Evolutionary conservation across 371 early-diverging fungal species (phyloP).

Genomic region (Polyrhizophydium stewartii): DNA sequence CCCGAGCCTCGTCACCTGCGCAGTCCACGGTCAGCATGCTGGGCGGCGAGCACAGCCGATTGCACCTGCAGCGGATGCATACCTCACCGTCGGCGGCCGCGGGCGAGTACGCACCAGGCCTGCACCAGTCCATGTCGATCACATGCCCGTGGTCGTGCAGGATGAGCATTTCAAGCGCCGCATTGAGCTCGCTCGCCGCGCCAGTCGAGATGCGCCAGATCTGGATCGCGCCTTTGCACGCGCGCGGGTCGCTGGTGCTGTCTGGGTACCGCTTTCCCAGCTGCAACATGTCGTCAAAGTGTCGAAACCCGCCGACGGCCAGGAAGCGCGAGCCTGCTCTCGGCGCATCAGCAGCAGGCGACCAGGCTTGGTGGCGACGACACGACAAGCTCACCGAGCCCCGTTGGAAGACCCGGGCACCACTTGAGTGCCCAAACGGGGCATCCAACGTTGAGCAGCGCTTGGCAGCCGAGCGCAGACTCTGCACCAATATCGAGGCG

Average conservation of each 20-base stretch:
- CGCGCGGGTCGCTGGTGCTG: constrained; percentile 13
- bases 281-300: constrained; percentile 43
- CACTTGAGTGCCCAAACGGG: constrained; percentile 66
- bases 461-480: constrained; percentile 15
- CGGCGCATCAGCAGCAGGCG: background rate
- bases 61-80: background rate
- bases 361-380: background rate
- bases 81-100: constrained; percentile 1
- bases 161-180: constrained; percentile 51
- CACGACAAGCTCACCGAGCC: constrained; percentile 9
- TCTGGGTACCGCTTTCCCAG: constrained; percentile 24
- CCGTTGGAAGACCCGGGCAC: constrained; percentile 41
- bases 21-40: background rate
- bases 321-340: constrained; percentile 43
- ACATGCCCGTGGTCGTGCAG: constrained; percentile 56
- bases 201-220: constrained; percentile 43
- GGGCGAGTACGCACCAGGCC: constrained; percentile 42
- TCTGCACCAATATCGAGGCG: too few relatives aligned
- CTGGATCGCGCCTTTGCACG: constrained; percentile 44
- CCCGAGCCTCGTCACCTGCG: background rate
- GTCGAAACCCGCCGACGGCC: constrained; percentile 54
- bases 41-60: constrained; percentile 1
- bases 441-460: constrained; percentile 51
- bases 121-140: constrained; percentile 56
- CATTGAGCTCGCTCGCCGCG: constrained; percentile 2